Conservation (phyloP, 306 rosid genomes). For the Cucumis hystrix region DNA sequence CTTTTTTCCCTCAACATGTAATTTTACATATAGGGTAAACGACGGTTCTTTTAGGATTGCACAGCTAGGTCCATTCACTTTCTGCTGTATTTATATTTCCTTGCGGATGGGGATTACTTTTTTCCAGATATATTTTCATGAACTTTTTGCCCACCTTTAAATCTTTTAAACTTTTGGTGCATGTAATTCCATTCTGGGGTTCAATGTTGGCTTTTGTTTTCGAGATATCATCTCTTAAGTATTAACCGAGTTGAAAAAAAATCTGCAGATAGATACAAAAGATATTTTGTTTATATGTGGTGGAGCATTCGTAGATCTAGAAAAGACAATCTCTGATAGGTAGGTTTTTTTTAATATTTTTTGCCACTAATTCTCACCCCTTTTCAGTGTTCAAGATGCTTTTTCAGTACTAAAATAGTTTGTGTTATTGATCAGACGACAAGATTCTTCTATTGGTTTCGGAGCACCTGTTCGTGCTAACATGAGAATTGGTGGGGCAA, state of each 20-base stretch:
- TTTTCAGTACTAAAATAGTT: neutral
- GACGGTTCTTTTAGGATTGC: neutral
- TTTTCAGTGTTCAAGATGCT: neutral
- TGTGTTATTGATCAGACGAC: conserved; percentile 55
- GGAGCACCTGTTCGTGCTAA: conserved; percentile 96
- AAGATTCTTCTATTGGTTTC: conserved; percentile 93
- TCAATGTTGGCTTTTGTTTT: neutral
- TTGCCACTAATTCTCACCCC: neutral
- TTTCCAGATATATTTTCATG: neutral
- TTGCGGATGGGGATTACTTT: neutral
- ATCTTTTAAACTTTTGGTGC: neutral
- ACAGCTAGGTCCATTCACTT: neutral
- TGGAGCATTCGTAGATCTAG: conserved; percentile 94
- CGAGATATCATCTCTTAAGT: neutral
- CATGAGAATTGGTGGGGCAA: conserved; percentile 63
- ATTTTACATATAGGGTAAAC: neutral
- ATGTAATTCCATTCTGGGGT: neutral
- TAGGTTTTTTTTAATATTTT: conserved; percentile 14
- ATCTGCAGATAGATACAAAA: conserved; percentile 77
- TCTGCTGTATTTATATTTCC: neutral
- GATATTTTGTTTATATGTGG: conserved; percentile 94
- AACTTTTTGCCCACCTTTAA: neutral
- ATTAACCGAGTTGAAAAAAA: conserved; percentile 5
- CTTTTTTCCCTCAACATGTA: neutral
- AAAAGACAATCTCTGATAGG: conserved; percentile 97